These are phyloP conservation scores for Tremellales sp. DNA, from an alignment of 1,284 basidiomycete species.

Conservation along the genomic window DNA sequence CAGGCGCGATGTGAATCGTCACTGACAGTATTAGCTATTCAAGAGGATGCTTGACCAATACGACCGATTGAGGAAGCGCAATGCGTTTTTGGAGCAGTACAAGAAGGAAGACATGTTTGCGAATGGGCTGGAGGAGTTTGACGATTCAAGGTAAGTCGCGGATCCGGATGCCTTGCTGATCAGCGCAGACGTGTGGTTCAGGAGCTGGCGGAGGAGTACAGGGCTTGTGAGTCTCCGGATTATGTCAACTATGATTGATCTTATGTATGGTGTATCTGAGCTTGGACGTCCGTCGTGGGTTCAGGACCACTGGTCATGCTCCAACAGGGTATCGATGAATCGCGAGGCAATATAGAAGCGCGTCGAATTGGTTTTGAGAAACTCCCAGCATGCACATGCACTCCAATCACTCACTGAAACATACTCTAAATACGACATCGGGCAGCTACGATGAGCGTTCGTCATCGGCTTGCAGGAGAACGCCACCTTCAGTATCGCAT, in stretches of 20 bases:
- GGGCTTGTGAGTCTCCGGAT: constrained; percentile 84
- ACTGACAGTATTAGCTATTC: constrained; percentile 62
- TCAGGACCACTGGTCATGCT: no score
- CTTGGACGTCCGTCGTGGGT: no score
- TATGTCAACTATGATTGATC: constrained; percentile 60
- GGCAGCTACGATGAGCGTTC: no score
- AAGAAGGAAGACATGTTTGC: constrained; percentile 94
- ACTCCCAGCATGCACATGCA: no score
- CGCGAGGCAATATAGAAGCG: no score
- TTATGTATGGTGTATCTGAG: no score
- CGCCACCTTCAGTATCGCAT: no score
- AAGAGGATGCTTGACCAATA: constrained; percentile 96
- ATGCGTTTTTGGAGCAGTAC: constrained; percentile 96
- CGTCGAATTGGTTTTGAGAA: no score
- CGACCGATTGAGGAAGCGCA: constrained; percentile 78
- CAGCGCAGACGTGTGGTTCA: constrained; percentile 26
- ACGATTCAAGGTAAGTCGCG: constrained; percentile 71
- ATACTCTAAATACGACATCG: no score
- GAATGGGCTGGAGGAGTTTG: constrained; percentile 87
- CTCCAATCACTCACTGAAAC: no score
- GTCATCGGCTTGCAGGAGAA: no score
- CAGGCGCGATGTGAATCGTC: neutral
- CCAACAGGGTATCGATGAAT: no score
- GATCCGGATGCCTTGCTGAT: neutral
- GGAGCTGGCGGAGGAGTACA: constrained; percentile 61